phyloP scores from a whole-genome alignment of 148 eudicot species.

The Gaultheria prostrata region DNA sequence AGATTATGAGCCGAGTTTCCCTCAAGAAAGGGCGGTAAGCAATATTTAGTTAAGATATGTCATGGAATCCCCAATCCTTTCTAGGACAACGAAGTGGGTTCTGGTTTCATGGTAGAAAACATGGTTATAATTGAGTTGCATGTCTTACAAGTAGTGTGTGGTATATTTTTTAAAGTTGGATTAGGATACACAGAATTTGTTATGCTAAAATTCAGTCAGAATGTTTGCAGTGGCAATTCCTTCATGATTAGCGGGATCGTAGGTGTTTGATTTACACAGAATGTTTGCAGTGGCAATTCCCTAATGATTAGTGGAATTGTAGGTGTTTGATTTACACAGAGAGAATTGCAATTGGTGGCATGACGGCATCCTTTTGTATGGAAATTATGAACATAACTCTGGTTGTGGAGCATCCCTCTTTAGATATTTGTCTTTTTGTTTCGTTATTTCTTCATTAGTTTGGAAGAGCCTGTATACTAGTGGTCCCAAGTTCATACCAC shows the following conservation, averaged over 20 bases:
- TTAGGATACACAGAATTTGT: neutral
- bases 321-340: neutral
- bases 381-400: neutral
- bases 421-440: neutral
- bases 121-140: neutral
- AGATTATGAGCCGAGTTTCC: neutral
- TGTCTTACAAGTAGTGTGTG: too few relatives aligned
- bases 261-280: neutral
- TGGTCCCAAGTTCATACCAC: neutral
- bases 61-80: neutral
- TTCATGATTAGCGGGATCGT: neutral
- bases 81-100: neutral
- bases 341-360: neutral
- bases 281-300: neutral
- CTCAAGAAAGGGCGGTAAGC: slow-evolving; percentile 9
- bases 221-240: neutral
- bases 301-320: too few relatives aligned
- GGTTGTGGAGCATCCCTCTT: neutral
- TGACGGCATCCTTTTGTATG: neutral
- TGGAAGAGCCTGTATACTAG: neutral
- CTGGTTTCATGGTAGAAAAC: neutral
- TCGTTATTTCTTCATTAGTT: neutral
- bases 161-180: neutral
- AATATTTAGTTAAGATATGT: neutral
- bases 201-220: neutral